Conservation (phyloP, 257 asterid species). For the Penstemon barbatus region DNA sequence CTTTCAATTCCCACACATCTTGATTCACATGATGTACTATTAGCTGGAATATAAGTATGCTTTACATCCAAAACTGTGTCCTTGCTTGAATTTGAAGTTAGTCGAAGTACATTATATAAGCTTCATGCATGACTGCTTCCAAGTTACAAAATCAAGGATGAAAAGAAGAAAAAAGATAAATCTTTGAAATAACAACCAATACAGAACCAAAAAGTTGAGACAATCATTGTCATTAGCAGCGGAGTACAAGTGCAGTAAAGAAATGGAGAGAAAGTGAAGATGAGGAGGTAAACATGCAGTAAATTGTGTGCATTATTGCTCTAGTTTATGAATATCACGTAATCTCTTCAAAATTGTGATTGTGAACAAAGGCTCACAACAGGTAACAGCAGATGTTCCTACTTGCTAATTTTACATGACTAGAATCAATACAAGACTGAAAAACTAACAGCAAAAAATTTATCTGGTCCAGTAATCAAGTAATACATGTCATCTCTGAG, state of each 20-base stretch:
- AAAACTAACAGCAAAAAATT: neutral
- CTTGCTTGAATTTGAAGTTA: neutral
- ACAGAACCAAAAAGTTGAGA: too few relatives aligned
- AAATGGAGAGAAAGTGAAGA: neutral
- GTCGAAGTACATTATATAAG: neutral
- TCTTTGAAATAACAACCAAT: too few relatives aligned
- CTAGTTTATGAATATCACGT: conserved; percentile 9
- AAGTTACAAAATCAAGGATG: conserved; percentile 4
- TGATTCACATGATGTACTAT: neutral
- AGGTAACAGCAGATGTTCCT: conserved; percentile 1
- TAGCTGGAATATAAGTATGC: neutral
- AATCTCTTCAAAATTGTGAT: conserved; percentile 29
- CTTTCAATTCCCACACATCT: conserved; percentile 3
- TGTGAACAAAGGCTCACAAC: conserved; percentile 15
- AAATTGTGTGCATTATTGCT: neutral
- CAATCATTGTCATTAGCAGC: too few relatives aligned
- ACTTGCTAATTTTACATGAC: conserved; percentile 19
- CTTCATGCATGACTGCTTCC: neutral
- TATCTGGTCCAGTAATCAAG: conserved; percentile 10
- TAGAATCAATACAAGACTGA: conserved; percentile 4
- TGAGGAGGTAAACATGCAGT: neutral
- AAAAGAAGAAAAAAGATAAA: neutral
- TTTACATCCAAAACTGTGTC: neutral
- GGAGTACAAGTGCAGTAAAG: neutral
- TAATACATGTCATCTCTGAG: conserved; percentile 28